A percentile compares a stretch with the other conserved stretches of the same genome.
Conservation (phyloP, 1,139 yeast species). For the Suhomyces yuchorum region DNA sequence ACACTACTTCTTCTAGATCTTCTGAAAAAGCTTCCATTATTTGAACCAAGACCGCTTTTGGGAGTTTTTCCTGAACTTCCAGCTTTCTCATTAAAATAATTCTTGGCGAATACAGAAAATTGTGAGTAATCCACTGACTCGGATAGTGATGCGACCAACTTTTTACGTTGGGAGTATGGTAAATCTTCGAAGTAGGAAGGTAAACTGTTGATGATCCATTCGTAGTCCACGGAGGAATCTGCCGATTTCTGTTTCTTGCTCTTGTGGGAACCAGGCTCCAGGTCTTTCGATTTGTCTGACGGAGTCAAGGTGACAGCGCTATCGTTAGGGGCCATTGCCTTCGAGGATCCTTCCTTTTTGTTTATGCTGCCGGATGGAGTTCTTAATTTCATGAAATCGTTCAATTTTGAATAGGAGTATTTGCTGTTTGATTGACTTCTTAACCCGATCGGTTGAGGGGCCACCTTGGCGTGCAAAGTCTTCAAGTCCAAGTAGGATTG, state of each 20-base stretch:
- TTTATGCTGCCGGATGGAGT: slow-evolving; percentile 17
- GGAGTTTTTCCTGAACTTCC: slow-evolving; percentile 25
- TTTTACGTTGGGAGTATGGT: slow-evolving; percentile 71
- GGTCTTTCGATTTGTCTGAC: slow-evolving; percentile 9
- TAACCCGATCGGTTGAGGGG: slow-evolving; percentile 45
- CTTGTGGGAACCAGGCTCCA: slow-evolving; percentile 16
- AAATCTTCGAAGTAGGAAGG: slow-evolving; percentile 65
- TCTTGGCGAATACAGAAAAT: slow-evolving; percentile 46
- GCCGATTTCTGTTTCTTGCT: slow-evolving; percentile 26
- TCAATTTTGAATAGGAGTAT: slow-evolving; percentile 29
- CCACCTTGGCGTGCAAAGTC: slow-evolving; percentile 49
- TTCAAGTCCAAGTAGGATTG: slow-evolving; percentile 45
- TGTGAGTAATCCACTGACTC: slow-evolving; percentile 57
- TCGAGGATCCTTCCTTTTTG: slow-evolving; percentile 9
- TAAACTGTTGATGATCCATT: slow-evolving; percentile 42
- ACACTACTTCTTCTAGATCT: slow-evolving; percentile 36
- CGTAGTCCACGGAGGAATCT: slow-evolving; percentile 36
- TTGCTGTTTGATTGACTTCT: slow-evolving; percentile 17
- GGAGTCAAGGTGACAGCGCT: slow-evolving; percentile 14
- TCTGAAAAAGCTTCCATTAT: slow-evolving; percentile 31
- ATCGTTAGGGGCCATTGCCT: neutral
- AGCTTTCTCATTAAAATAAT: slow-evolving; percentile 24
- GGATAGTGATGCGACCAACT: slow-evolving; percentile 54
- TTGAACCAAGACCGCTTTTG: slow-evolving; percentile 22
- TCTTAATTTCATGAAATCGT: slow-evolving; percentile 32